Base-by-base conservation (phyloP, 306 rosid species). In the Corylus americana region DNA sequence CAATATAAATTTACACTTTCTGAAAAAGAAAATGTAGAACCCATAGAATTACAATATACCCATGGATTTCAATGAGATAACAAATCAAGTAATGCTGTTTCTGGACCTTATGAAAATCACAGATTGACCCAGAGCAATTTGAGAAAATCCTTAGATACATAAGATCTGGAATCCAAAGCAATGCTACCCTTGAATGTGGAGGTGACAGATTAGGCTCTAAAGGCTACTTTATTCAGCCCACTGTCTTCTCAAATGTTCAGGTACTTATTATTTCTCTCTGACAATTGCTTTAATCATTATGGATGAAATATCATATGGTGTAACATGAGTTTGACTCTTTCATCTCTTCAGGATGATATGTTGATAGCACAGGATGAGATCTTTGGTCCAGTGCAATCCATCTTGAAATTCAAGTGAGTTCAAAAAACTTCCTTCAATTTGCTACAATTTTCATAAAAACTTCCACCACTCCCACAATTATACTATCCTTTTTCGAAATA, bases 201-300 rank as follows among this genome's bases (percentile, higher is more conserved):
- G 98, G 98, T 48, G 91, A 48, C 11, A 84, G 92, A 84, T 9
- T 91, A 58, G 98, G 98, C 75, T 80, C 93, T 20, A 92, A 87
- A 82, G 98, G 97, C 53, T 92, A 86, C 90, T 94, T 88, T 78
- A 61, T 94, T 79, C 86, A 94, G 89, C 98, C 97, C 61, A 94
- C 98, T 11, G 98, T 94, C 66, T 94, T 94, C 88, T 92, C 98
- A 62, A 91, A 94, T 86, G 98, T 94, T 73, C 77, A 92, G 97
- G 98, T 92, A 83, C 29, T 76, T 3, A 73, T 71, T 35, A 29
- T 51, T 66, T 55, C 5, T 49, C 57, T 71, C 50, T 13, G 74
- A 53, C 68, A 50, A 11, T 77, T 12, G 25, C 66, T 57, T 44
- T 55, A 62, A 75, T 22, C 64, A 1, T 35, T 50, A 76, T 81